phyloP scores from a whole-genome alignment of 208 protist genomes.

The Phytomonas francai region DNA sequence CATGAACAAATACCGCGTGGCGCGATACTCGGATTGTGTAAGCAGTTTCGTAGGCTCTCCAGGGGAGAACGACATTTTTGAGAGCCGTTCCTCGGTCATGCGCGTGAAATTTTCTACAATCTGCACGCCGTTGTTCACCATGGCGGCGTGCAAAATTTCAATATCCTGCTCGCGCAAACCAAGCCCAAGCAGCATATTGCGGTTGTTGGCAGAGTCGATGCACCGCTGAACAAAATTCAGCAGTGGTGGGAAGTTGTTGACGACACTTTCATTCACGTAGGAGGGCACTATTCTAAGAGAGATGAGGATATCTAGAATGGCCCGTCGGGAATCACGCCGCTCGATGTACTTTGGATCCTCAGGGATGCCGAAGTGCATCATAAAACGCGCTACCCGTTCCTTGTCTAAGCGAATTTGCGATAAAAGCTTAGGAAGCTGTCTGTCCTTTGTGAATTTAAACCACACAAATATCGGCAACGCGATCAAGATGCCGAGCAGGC shows the following conservation, averaged over 20 bases:
- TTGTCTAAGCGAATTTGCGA: constrained; percentile 74
- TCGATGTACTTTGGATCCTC: constrained; percentile 69
- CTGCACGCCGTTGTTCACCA: constrained; percentile 50
- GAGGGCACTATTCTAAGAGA: constrained; percentile 48
- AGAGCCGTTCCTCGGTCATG: no score
- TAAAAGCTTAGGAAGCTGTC: constrained; percentile 57
- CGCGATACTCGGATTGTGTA: constrained; percentile 45
- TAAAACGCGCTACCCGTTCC: constrained; percentile 70
- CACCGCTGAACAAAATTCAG: constrained; percentile 74
- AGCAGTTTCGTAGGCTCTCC: constrained; percentile 24
- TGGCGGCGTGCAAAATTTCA: constrained; percentile 39
- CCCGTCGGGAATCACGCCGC: constrained; percentile 40
- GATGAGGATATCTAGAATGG: constrained; percentile 37
- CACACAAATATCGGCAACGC: constrained; percentile 56
- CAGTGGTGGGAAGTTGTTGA: constrained; percentile 59
- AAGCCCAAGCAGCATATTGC: constrained; percentile 42
- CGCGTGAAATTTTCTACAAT: constrained; percentile 55
- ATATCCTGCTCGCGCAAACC: constrained; percentile 41
- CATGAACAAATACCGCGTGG: constrained; percentile 75
- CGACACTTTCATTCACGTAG: constrained; percentile 48
- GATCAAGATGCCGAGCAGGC: constrained; percentile 74
- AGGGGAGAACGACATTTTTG: constrained; percentile 10
- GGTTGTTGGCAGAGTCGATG: constrained; percentile 65
- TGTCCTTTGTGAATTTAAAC: constrained; percentile 72
- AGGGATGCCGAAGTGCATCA: constrained; percentile 74